phyloP scores from a whole-genome alignment of 257 asterid species.

The Primulina huaijiensis region DNA sequence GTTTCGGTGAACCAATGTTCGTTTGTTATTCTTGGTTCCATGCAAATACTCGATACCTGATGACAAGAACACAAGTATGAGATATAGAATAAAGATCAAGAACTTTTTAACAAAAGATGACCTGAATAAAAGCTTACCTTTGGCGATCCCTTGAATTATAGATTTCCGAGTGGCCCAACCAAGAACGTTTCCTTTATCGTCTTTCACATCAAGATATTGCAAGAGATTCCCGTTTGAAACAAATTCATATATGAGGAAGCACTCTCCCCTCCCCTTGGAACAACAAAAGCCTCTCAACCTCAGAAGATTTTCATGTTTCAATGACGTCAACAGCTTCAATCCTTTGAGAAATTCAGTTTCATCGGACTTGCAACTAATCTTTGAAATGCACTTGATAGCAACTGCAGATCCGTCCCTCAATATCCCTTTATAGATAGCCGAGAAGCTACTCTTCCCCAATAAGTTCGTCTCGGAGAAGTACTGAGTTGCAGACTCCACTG shows the following conservation, averaged over 20 bases:
- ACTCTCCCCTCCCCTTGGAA: constrained; percentile 91
- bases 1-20: constrained; percentile 67
- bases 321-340: constrained; percentile 59
- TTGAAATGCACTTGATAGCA: constrained; percentile 86
- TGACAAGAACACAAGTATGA: constrained; percentile 1
- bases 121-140: constrained; percentile 46
- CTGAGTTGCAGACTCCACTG: constrained; percentile 85
- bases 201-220: constrained; percentile 65
- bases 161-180: constrained; percentile 75
- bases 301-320: constrained; percentile 75
- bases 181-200: constrained; percentile 53
- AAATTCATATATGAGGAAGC: constrained; percentile 82
- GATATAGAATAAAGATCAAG: not conserved
- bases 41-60: constrained; percentile 83
- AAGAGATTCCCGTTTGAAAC: constrained; percentile 78
- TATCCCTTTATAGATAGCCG: constrained; percentile 70
- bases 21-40: constrained; percentile 46
- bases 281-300: constrained; percentile 94
- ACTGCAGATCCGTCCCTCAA: constrained; percentile 80
- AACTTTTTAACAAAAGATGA: not conserved
- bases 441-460: constrained; percentile 76
- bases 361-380: constrained; percentile 85
- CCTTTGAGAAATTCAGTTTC: constrained; percentile 80
- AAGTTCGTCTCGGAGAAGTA: constrained; percentile 75
- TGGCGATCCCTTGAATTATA: constrained; percentile 78